Conservation (phyloP, 306 rosid genomes). For the Inga leiocalycina region DNA sequence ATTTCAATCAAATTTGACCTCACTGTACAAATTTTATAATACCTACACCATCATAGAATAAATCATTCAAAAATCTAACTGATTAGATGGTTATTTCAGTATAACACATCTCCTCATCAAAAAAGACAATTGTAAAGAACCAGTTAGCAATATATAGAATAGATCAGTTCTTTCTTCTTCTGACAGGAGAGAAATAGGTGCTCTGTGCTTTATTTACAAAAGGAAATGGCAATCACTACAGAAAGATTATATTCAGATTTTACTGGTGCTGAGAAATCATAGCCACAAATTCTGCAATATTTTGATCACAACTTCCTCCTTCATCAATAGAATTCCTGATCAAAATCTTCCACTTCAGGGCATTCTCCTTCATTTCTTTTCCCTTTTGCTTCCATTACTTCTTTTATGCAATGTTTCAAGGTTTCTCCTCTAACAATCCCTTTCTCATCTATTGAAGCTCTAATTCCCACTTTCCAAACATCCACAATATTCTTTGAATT, state of each 20-base stretch:
- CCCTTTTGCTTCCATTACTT: background rate
- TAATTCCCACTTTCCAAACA: background rate
- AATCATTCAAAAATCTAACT: too few species aligned
- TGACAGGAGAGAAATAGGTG: background rate
- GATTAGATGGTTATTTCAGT: too few species aligned
- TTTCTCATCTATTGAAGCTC: background rate
- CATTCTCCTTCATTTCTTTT: background rate
- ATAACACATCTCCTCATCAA: too few species aligned
- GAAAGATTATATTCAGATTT: background rate
- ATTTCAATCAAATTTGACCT: too few species aligned
- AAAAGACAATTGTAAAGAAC: too few species aligned
- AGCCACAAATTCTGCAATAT: conserved; percentile 6
- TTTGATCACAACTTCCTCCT: background rate
- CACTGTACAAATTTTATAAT: too few species aligned
- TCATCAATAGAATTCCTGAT: background rate
- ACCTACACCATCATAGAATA: too few species aligned
- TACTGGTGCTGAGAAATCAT: background rate
- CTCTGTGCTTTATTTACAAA: background rate
- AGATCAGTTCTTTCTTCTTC: background rate
- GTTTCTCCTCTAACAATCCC: background rate
- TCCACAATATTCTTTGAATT: background rate
- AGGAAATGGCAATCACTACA: background rate
- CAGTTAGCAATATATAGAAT: too few species aligned
- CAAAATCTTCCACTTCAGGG: background rate
- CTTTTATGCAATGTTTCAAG: background rate